Evolutionary conservation across 73 alveolate genomes (phyloP).

Genomic region (Paramecium biaurelia): DNA sequence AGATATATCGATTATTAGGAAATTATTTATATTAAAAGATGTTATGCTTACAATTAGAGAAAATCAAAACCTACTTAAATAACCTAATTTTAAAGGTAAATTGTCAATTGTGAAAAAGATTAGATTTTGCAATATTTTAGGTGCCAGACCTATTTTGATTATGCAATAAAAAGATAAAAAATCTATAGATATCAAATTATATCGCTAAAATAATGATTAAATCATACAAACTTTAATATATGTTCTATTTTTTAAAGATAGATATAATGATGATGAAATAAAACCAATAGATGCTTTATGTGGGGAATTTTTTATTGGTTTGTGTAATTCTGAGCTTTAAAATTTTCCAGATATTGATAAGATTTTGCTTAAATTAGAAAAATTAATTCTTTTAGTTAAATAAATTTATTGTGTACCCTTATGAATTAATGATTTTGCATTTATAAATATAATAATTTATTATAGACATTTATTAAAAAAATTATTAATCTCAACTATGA

Average conservation of each 20-base stretch:
- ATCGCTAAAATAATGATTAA: background rate
- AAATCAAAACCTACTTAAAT: background rate
- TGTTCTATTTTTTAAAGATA: background rate
- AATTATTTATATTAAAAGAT: background rate
- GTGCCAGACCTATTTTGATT: background rate
- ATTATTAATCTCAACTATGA: background rate
- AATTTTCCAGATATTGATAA: background rate
- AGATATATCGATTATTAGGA: background rate
- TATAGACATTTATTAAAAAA: too few relatives aligned
- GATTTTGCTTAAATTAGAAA: background rate
- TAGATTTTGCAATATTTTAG: background rate
- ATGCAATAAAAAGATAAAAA: background rate
- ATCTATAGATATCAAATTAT: background rate
- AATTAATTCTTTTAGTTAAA: background rate
- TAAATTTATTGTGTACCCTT: background rate
- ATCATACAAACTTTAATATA: background rate
- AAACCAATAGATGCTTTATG: background rate
- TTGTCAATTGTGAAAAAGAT: background rate
- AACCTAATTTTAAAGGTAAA: background rate
- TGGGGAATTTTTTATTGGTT: background rate
- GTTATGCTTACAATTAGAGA: background rate
- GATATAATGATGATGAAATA: background rate
- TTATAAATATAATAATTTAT: background rate
- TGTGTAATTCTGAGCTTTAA: background rate
- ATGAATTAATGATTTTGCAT: background rate